Percentiles rank a stretch among this genome's conserved stretches.
These are phyloP conservation scores for Silybum marianum DNA, from an alignment of 129 eudicot genomes.

Conservation along the genomic window DNA sequence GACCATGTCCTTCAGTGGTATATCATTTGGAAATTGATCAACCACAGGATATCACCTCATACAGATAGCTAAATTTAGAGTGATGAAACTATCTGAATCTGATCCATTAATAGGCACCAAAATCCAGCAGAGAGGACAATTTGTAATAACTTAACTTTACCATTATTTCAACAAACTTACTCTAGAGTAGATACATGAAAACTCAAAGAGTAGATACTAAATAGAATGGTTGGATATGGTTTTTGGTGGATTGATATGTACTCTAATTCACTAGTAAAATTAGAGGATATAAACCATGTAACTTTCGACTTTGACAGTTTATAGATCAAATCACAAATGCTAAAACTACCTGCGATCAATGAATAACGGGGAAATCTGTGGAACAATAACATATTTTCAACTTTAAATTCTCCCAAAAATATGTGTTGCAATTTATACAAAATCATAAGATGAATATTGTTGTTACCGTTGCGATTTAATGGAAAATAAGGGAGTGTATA, in stretches of 20 bases:
- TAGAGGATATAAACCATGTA: background rate
- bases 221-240: constrained; percentile 9
- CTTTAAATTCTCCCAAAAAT: background rate
- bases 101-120: background rate
- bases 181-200: background rate
- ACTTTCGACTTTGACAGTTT: background rate
- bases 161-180: background rate
- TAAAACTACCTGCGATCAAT: background rate
- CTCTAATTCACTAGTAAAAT: background rate
- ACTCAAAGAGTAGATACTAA: background rate
- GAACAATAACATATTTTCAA: background rate
- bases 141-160: background rate
- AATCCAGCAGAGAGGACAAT: background rate
- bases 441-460: background rate
- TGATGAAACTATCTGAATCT: background rate
- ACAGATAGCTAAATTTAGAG: background rate
- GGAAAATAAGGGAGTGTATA: background rate
- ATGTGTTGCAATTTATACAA: background rate
- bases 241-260: constrained; percentile 13
- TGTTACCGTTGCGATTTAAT: background rate
- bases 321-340: background rate
- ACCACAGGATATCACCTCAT: background rate
- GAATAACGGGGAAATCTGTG: background rate
- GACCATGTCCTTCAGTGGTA: background rate
- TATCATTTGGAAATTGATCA: background rate